Base-by-base conservation (phyloP, 805 yeast species). In the Yarrowia sp. region DNA sequence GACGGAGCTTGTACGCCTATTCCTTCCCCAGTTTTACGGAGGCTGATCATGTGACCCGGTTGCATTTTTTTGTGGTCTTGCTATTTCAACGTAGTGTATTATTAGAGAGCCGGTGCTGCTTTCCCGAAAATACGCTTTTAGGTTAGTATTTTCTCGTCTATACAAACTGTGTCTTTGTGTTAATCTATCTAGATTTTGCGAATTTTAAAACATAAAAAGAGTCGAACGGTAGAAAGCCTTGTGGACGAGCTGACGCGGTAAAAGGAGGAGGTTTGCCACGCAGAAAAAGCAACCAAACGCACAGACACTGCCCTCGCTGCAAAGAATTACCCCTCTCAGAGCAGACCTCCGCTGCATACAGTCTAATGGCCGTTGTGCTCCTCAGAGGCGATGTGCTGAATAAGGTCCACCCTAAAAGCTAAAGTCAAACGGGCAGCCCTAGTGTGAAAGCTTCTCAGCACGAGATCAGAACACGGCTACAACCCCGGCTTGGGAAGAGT, bases 381-480 rank as follows among this genome's bases (percentile, higher is more conserved):
- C 58, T 38, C 43, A 51, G 58, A 18, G 58, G 58, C 58, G 58
- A 51, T 51, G 58, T 28, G 43, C 9, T 1, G 18, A 48, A 33
- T 51, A 51, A 51, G 58, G 58, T 51, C 35, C 43, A 51, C 58
- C 58, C 58, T 36, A 14, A 28, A 51, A 51, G 58, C 58, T 51
- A 18, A 51, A 51, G 22, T 10, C 43, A 36, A 51, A 51, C 58
- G 43, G 42, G 35, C 58, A 51, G 58, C 35, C 42, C 43, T 38
- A 51, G 28, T 51, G 43, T 13, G 39, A 22, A 22, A 22, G 28
- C 28, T 22, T 22, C 28, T 22, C 28, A 22, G 28, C 28, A 22
- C 48, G 17, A 8, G 48, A 45, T 45, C 36, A 31, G 1, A 31
- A 8, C 31, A 28, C 38, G 38, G 38, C 38, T 35, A 3, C 11